Percentiles rank a stretch among this genome's conserved stretches.
Conservation (phyloP, 2,329 filamentous ascomycete genomes). For the Colletotrichum liaoningense region DNA sequence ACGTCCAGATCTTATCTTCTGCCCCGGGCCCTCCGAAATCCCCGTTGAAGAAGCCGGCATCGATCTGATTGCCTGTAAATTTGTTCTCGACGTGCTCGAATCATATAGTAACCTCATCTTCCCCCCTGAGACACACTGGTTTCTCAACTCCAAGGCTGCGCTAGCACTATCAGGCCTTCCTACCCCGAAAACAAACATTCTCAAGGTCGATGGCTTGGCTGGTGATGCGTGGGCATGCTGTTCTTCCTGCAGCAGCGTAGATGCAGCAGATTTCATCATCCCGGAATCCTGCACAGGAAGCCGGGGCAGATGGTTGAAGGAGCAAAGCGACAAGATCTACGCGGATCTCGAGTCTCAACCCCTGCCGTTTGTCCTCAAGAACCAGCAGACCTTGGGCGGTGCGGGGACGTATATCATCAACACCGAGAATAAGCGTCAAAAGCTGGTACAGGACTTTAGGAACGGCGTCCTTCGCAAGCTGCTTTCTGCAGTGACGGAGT, state of each 20-base stretch:
- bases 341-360: slow-evolving; percentile 38
- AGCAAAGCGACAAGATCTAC: slow-evolving; percentile 42
- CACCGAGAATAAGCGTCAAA: slow-evolving; percentile 40
- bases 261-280: slow-evolving; percentile 38
- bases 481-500: slow-evolving; percentile 43
- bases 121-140: slow-evolving; percentile 47
- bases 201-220: slow-evolving; percentile 41
- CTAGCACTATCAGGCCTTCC: slow-evolving; percentile 48
- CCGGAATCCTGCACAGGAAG: slow-evolving; percentile 41
- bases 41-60: slow-evolving; percentile 41
- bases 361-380: slow-evolving; percentile 51
- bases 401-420: slow-evolving; percentile 49
- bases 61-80: slow-evolving; percentile 44
- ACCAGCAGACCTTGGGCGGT: slow-evolving; percentile 50
- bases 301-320: slow-evolving; percentile 43
- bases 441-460: slow-evolving; percentile 39
- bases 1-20: slow-evolving; percentile 47
- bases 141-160: slow-evolving; percentile 49
- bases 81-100: slow-evolving; percentile 45
- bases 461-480: slow-evolving; percentile 44
- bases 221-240: slow-evolving; percentile 40
- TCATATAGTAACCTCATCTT: slow-evolving; percentile 42
- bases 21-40: slow-evolving; percentile 42
- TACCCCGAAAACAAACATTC: slow-evolving; percentile 42
- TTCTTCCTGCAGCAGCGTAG: slow-evolving; percentile 35